Conservation (phyloP, 169 alveolate species). For the Plasmodium adleri region DNA sequence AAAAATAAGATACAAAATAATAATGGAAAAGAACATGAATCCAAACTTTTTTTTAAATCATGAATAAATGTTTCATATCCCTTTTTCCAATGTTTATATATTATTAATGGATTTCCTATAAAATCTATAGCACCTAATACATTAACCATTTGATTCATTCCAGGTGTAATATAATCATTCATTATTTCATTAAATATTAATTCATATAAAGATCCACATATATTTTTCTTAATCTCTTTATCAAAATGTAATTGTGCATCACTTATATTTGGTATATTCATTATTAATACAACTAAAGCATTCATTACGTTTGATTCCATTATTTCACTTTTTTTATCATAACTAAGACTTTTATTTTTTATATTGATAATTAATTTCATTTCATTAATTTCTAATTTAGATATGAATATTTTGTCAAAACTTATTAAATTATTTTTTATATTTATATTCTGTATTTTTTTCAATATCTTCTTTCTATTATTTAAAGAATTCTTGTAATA, state of each 20-base stretch:
- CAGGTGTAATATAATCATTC: conserved; percentile 81
- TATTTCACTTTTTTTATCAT: conserved; percentile 75
- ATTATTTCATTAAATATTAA: conserved; percentile 70
- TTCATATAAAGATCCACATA: conserved; percentile 68
- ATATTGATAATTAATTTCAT: conserved; percentile 56
- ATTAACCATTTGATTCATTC: conserved; percentile 85
- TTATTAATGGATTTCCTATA: conserved; percentile 86
- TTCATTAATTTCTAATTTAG: conserved; percentile 68
- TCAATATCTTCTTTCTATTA: conserved; percentile 39
- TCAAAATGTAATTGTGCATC: conserved; percentile 76
- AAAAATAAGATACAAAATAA: conserved; percentile 61
- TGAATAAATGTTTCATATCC: conserved; percentile 74
- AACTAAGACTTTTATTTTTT: conserved; percentile 73
- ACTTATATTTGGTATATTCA: conserved; percentile 71
- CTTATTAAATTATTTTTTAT: conserved; percentile 68
- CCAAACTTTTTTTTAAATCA: conserved; percentile 69
- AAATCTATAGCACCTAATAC: conserved; percentile 87
- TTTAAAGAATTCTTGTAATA: conserved; percentile 29
- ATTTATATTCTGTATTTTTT: conserved; percentile 55
- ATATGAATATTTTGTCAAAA: conserved; percentile 63
- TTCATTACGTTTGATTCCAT: conserved; percentile 71
- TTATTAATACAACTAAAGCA: conserved; percentile 54
- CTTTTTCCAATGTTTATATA: conserved; percentile 84
- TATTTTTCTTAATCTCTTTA: conserved; percentile 58
- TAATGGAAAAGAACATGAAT: conserved; percentile 73